phyloP scores from a whole-genome alignment of 192 early-diverging fungal genomes.

The Coemansia sp. region DNA sequence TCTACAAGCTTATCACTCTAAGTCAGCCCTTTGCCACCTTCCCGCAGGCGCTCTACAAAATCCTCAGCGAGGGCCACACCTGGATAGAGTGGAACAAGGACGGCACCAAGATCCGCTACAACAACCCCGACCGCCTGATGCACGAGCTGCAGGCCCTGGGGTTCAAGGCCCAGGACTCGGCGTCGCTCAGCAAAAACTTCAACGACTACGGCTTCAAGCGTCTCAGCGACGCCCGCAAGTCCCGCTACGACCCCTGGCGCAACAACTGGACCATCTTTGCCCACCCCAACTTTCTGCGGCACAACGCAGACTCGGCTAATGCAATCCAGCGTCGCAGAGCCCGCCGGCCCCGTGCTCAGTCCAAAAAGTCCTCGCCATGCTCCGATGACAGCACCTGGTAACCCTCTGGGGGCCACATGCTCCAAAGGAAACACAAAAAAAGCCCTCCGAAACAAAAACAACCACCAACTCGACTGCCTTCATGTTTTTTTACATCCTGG shows the following conservation, averaged over 20 bases:
- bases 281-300: slow-evolving; percentile 30
- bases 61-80: slow-evolving; percentile 35
- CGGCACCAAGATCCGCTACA: slow-evolving; percentile 46
- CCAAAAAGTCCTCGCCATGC: slow-evolving; percentile 37
- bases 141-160: slow-evolving; percentile 51
- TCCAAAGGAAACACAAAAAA: too few species aligned
- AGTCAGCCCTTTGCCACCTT: slow-evolving; percentile 45
- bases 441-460: too few species aligned
- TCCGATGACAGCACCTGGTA: slow-evolving; percentile 42
- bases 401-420: neutral
- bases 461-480: too few species aligned
- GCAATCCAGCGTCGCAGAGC: slow-evolving; percentile 41
- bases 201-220: slow-evolving; percentile 52
- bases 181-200: slow-evolving; percentile 53
- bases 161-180: slow-evolving; percentile 53
- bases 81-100: slow-evolving; percentile 54
- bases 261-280: slow-evolving; percentile 45
- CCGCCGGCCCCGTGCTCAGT: slow-evolving; percentile 28
- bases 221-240: slow-evolving; percentile 51
- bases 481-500: too few species aligned
- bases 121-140: slow-evolving; percentile 49
- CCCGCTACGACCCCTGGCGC: slow-evolving; percentile 43
- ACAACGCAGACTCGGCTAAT: slow-evolving; percentile 19
- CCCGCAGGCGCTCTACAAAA: slow-evolving; percentile 51
- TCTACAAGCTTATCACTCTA: slow-evolving; percentile 43